phyloP scores from a whole-genome alignment of 495 filamentous ascomycete species.

The Amphirosellinia nigrospora region DNA sequence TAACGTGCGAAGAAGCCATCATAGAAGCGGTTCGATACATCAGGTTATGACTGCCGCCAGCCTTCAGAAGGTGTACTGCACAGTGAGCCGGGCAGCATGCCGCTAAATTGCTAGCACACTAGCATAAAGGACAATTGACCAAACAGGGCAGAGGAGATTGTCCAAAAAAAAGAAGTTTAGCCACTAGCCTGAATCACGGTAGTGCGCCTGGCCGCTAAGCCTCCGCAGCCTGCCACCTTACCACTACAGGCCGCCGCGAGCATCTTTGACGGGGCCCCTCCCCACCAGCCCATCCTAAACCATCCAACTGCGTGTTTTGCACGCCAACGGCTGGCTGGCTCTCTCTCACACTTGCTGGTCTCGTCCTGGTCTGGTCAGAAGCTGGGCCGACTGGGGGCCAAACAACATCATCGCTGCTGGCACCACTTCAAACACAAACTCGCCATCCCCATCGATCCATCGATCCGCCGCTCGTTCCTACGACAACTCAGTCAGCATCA shows the following conservation, averaged over 20 bases:
- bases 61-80: background rate
- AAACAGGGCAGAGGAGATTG: conserved; percentile 17
- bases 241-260: conserved; percentile 7
- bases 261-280: conserved; percentile 1
- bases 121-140: conserved; percentile 7
- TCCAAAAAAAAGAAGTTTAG: conserved; percentile 25
- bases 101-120: conserved; percentile 8
- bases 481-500: too few species aligned
- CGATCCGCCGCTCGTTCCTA: conserved; percentile 12
- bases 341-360: background rate
- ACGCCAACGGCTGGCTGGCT: background rate
- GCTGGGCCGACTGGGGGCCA: background rate
- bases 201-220: background rate
- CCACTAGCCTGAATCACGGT: conserved; percentile 12
- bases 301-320: conserved; percentile 1
- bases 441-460: conserved; percentile 10
- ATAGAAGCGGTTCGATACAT: background rate
- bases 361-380: background rate
- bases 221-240: background rate
- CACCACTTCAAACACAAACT: conserved; percentile 2
- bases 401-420: conserved; percentile 9
- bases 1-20: background rate
- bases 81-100: background rate
- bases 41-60: background rate
- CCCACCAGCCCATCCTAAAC: conserved; percentile 5